Evolutionary conservation across 352 stramenopile species (phyloP).

Genomic region (Aphanomyces invadans): DNA sequence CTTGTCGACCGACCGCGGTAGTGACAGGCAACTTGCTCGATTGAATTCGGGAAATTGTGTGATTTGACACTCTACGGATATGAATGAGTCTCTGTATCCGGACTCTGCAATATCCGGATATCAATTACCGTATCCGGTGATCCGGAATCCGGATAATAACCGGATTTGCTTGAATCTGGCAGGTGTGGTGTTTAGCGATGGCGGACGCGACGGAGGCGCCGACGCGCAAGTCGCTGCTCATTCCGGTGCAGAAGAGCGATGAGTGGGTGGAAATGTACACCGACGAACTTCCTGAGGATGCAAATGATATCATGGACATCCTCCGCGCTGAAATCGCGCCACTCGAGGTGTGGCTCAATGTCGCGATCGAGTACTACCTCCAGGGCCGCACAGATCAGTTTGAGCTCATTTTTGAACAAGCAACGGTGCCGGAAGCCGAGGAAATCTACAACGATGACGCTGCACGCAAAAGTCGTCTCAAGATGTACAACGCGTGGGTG

Average conservation of each 20-base stretch:
- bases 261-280: constrained; percentile 86
- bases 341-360: constrained; percentile 87
- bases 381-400: constrained; percentile 72
- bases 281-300: constrained; percentile 83
- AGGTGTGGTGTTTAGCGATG: constrained; percentile 13
- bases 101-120: too few species aligned
- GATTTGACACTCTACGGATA: too few species aligned
- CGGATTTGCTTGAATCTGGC: background rate
- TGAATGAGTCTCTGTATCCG: too few species aligned
- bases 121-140: too few species aligned
- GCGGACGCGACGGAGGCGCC: background rate
- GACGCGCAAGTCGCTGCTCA: constrained; percentile 55
- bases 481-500: constrained; percentile 83
- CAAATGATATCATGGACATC: constrained; percentile 89
- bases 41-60: too few species aligned
- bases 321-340: constrained; percentile 84
- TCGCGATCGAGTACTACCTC: constrained; percentile 88
- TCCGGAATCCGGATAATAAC: constrained; percentile 9
- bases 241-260: constrained; percentile 87
- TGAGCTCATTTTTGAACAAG: constrained; percentile 77
- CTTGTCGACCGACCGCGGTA: too few species aligned
- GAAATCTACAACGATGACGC: constrained; percentile 84
- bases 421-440: constrained; percentile 65
- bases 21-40: too few species aligned
- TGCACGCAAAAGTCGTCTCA: constrained; percentile 78